Evolutionary conservation across 345 rosid genomes (phyloP).

Genomic region (Excoecaria agallocha): DNA sequence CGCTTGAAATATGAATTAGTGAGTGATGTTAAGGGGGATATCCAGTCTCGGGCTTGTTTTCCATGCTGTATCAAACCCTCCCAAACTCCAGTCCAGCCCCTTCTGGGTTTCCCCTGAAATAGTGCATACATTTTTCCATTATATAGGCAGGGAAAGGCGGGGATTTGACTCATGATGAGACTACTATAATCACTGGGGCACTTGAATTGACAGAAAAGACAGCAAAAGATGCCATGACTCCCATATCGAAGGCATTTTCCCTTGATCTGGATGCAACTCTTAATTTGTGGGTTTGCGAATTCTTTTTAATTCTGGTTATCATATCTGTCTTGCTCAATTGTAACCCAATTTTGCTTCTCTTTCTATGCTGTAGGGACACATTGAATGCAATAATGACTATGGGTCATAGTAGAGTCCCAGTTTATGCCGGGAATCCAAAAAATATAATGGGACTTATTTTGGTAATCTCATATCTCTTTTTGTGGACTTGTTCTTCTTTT

Average conservation of each 20-base stretch:
- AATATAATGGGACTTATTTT: constrained; percentile 88
- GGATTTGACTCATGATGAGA: constrained; percentile 85
- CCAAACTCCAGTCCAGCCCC: not conserved
- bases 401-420: constrained; percentile 98
- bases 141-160: constrained; percentile 96
- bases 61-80: not conserved
- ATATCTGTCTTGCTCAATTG: constrained; percentile 11
- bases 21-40: constrained; percentile 11
- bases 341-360: constrained; percentile 18
- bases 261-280: constrained; percentile 95
- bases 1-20: constrained; percentile 8
- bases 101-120: constrained; percentile 3
- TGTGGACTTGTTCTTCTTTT: not conserved
- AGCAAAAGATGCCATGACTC: constrained; percentile 93
- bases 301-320: constrained; percentile 24
- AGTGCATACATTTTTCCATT: constrained; percentile 16
- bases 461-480: constrained; percentile 42
- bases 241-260: constrained; percentile 90
- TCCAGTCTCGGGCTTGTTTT: constrained; percentile 11
- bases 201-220: constrained; percentile 92
- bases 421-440: constrained; percentile 57
- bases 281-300: constrained; percentile 70
- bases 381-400: constrained; percentile 76
- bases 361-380: constrained; percentile 55
- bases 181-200: constrained; percentile 93